phyloP scores from a whole-genome alignment of 208 protist genomes.

The Trypanosoma avium region DNA sequence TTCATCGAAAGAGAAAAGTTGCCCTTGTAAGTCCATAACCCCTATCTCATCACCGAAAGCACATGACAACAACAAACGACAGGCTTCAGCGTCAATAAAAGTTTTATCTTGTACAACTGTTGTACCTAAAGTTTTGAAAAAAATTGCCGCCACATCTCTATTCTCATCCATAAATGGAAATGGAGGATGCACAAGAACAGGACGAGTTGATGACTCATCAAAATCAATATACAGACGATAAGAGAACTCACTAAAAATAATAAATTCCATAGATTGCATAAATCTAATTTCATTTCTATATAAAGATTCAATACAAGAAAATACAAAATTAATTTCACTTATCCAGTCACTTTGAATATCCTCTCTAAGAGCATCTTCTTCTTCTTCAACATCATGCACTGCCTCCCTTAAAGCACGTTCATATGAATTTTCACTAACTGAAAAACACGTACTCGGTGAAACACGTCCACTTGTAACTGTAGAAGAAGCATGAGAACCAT shows the following conservation, averaged over 20 bases:
- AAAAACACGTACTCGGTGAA: neutral
- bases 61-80: slow-evolving; percentile 1
- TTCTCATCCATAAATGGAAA: slow-evolving; percentile 19
- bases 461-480: neutral
- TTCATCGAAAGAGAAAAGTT: slow-evolving; percentile 11
- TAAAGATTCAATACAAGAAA: neutral
- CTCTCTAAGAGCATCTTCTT: neutral
- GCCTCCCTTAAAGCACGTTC: neutral
- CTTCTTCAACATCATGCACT: neutral
- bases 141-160: neutral
- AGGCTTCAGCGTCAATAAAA: slow-evolving; percentile 5
- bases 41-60: neutral
- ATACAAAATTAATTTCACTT: neutral
- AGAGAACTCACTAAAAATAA: neutral
- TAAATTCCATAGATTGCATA: neutral
- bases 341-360: neutral
- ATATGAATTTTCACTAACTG: neutral
- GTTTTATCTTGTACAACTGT: neutral
- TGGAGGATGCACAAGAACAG: neutral
- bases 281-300: neutral
- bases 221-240: neutral
- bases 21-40: neutral
- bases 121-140: slow-evolving; percentile 9
- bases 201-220: neutral
- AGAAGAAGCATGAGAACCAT: neutral